Evolutionary conservation across 2,329 filamentous ascomycete genomes (phyloP).

Genomic region (Verticillium zaregamsianum): DNA sequence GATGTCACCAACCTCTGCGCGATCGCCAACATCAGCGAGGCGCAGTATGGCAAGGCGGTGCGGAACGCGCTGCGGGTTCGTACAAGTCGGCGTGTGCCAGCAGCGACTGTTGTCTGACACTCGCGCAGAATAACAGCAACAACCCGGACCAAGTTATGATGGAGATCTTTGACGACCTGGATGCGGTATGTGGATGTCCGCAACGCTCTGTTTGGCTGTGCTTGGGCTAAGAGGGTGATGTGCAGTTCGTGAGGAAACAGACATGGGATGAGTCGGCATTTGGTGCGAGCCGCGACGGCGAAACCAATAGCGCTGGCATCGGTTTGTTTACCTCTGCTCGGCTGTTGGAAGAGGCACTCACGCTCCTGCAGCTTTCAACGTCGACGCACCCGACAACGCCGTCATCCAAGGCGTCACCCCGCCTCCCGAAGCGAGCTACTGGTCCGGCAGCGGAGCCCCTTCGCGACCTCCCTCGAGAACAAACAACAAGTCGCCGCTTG

Average conservation of each 20-base stretch:
- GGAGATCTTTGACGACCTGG: conserved; percentile 47
- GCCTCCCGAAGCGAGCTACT: conserved; percentile 30
- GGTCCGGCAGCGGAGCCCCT: conserved; percentile 36
- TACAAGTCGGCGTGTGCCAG: background rate
- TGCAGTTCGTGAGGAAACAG: conserved; percentile 44
- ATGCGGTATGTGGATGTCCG: conserved; percentile 20
- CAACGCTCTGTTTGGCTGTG: conserved; percentile 8
- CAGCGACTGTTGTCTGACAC: background rate
- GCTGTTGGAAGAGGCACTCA: conserved; percentile 1
- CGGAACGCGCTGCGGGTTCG: conserved; percentile 37
- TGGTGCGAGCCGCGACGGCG: conserved; percentile 47
- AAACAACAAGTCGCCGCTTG: conserved; percentile 52
- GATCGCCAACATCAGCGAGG: conserved; percentile 29
- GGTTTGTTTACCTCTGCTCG: conserved; percentile 28
- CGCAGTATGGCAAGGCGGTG: conserved; percentile 33
- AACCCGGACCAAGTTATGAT: conserved; percentile 44
- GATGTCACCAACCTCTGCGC: conserved; percentile 37
- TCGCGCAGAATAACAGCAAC: conserved; percentile 33
- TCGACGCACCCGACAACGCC: conserved; percentile 44
- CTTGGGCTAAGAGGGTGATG: conserved; percentile 3
- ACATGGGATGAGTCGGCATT: conserved; percentile 55
- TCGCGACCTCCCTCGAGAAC: conserved; percentile 61
- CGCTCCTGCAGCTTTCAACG: conserved; percentile 43
- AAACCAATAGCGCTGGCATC: conserved; percentile 35
- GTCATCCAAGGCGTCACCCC: conserved; percentile 40